phyloP scores from a whole-genome alignment of 2,329 filamentous ascomycete species.

The Capronia americana region DNA sequence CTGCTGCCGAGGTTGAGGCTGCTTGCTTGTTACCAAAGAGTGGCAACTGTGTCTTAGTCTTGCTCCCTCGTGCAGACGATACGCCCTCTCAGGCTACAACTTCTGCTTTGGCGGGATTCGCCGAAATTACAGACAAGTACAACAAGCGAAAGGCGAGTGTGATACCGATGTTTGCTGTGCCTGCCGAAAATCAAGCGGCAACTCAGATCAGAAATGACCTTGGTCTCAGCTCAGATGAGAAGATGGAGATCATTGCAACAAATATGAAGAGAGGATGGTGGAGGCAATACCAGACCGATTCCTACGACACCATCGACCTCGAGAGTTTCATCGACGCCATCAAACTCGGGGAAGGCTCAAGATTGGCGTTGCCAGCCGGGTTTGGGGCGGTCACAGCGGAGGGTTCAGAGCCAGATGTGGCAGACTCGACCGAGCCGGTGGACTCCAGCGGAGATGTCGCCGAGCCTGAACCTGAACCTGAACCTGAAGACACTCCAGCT shows the following conservation, averaged over 20 bases:
- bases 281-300: constrained; percentile 68
- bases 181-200: constrained; percentile 65
- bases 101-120: constrained; percentile 68
- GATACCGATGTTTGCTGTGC: constrained; percentile 83
- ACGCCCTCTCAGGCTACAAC: constrained; percentile 51
- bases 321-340: constrained; percentile 92
- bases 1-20: constrained; percentile 68
- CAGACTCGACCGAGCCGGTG: constrained; percentile 11
- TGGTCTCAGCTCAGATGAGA: constrained; percentile 59
- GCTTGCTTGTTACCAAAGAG: constrained; percentile 78
- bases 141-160: constrained; percentile 68
- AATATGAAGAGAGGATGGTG: constrained; percentile 89
- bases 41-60: constrained; percentile 80
- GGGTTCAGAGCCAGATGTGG: constrained; percentile 13
- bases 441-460: constrained; percentile 32
- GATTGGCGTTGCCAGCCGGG: constrained; percentile 73
- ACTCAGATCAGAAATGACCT: constrained; percentile 66
- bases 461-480: constrained; percentile 25
- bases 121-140: constrained; percentile 79
- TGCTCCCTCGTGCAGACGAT: constrained; percentile 65
- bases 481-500: constrained; percentile 11
- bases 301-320: constrained; percentile 66
- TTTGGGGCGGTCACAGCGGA: constrained; percentile 53
- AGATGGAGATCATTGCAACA: constrained; percentile 77
- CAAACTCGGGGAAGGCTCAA: constrained; percentile 82